Evolutionary conservation across 768 basidiomycete genomes (phyloP), one percentile per base, ranked within the genome.

Genomic region (Amanita subjunquillea): DNA sequence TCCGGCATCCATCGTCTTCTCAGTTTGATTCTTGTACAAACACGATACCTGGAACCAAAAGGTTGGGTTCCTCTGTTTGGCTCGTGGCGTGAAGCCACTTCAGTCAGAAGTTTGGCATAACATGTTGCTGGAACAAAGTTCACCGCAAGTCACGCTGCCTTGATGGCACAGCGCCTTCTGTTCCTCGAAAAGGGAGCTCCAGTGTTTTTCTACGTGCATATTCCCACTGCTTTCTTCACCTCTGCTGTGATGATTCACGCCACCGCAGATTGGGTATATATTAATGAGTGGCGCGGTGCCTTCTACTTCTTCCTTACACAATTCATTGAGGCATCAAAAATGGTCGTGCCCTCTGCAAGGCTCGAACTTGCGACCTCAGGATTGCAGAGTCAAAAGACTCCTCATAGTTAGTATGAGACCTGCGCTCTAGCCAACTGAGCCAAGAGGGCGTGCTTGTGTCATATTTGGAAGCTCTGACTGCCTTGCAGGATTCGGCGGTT

Each of bases 1-100:
- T 50, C 39, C 49, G 48, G 17, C 27, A 8, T 40, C 36, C 39
- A 56, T 34, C 15, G 40, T 36, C 29, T 65, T 36, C n/a, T n/a
- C n/a, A 63, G 64, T 53, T 48, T 59, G 13, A 20, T 65, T 6
- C 48, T 55, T 9, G 67, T 69, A 8, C 59, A 56, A 8, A 4
- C 56, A 2, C 60, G 66, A 0, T 39, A 63, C 6, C 63, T 63
- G n/a, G 43, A 65, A n/a, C 69, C 70, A 0, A 55, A 59, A 20
- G 64, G 67, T 29, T 77, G 74, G 73, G 71, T 72, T 1, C 62
- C 61, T 20, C 20, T 71, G 7, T 74, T 69, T 51, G 70, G 71
- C 0, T 50, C 49, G 6, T 59, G 57, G 48, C 43, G 48, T 7
- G 65, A 73, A 23, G 68, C 67, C 6, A 72, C 68, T 54, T 69